A percentile compares a stretch with the other conserved stretches of the same genome.
phyloP scores from a whole-genome alignment of 192 early-diverging fungal genomes.

The Jimgerdemannia lactiflua region DNA sequence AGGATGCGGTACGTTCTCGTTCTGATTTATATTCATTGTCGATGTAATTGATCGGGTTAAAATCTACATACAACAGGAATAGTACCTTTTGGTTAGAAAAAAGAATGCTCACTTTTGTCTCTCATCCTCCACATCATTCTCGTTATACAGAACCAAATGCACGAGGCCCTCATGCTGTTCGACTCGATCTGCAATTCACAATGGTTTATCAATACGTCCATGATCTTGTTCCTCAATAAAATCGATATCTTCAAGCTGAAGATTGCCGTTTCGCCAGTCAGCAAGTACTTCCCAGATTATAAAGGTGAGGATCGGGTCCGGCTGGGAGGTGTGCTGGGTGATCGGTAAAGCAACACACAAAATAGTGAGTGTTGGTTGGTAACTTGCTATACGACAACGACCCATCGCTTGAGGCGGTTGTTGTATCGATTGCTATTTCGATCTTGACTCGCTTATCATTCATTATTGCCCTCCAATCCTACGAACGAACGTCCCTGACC shows the following conservation, averaged over 20 bases:
- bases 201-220: constrained; percentile 59
- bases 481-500: too few relatives aligned
- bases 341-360: neutral
- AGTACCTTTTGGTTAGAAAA: too few relatives aligned
- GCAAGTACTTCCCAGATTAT: constrained; percentile 52
- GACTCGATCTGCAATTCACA: constrained; percentile 59
- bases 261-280: constrained; percentile 42
- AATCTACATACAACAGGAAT: too few relatives aligned
- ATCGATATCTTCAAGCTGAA: constrained; percentile 58
- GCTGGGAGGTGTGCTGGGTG: neutral
- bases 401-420: too few relatives aligned
- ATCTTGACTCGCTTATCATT: too few relatives aligned
- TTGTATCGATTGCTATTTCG: too few relatives aligned
- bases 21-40: neutral
- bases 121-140: neutral
- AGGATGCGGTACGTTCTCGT: constrained; percentile 8
- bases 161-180: constrained; percentile 57
- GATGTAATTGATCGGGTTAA: neutral
- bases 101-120: neutral
- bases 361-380: too few relatives aligned
- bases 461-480: too few relatives aligned
- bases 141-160: constrained; percentile 45
- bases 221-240: constrained; percentile 63
- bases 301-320: constrained; percentile 31
- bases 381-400: too few relatives aligned